Conservation (phyloP, 2,329 filamentous ascomycete species). For the Aureobasidium sp. region DNA sequence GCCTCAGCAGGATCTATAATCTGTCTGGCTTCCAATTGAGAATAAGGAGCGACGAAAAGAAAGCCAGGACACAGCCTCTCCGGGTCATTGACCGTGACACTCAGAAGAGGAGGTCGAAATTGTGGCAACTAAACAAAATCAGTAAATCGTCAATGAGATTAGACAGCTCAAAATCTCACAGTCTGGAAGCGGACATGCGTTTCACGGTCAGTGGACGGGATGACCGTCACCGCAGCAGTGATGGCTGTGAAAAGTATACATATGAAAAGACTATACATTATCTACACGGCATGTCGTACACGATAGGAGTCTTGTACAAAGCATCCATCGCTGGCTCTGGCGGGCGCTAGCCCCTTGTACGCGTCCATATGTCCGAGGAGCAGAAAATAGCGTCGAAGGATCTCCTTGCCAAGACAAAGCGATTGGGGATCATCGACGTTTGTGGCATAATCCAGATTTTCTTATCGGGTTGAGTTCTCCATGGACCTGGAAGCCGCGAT, state of each 20-base stretch:
- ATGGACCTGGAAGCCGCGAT: too few species aligned
- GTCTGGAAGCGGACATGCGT: neutral
- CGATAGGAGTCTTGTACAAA: neutral
- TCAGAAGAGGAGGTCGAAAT: constrained; percentile 37
- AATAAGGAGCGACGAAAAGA: constrained; percentile 16
- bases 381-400: neutral
- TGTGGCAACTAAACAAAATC: neutral
- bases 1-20: neutral
- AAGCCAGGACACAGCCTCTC: constrained; percentile 14
- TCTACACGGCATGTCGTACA: neutral
- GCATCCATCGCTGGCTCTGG: neutral
- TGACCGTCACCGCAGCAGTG: neutral
- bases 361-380: neutral
- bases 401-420: neutral
- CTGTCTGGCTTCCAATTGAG: neutral
- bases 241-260: neutral
- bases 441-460: neutral
- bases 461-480: too few species aligned
- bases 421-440: neutral
- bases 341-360: neutral
- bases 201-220: neutral
- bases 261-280: neutral
- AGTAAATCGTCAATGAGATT: neutral
- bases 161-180: neutral
- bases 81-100: constrained; percentile 13